Evolutionary conservation across 2,329 filamentous ascomycete species (phyloP).

Genomic region (Didymella exigua): DNA sequence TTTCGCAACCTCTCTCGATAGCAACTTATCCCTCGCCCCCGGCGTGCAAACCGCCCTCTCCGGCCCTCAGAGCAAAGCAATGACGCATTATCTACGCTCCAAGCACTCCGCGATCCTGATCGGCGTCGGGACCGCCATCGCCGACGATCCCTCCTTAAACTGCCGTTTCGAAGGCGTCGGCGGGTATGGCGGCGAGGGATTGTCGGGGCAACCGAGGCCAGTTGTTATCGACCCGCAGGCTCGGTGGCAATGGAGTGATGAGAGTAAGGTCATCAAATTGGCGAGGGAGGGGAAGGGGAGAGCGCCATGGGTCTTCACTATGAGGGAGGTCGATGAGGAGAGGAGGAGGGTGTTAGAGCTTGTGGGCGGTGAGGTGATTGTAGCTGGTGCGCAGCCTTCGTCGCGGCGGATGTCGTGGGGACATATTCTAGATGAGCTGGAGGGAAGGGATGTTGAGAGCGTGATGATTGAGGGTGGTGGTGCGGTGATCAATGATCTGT

Average conservation of each 20-base stretch:
- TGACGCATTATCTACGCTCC: conserved; percentile 90
- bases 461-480: conserved; percentile 94
- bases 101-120: conserved; percentile 84
- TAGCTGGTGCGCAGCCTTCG: background rate
- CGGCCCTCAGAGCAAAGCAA: conserved; percentile 80
- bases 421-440: conserved; percentile 65
- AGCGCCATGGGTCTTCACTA: conserved; percentile 71
- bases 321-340: conserved; percentile 18
- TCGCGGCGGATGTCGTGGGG: conserved; percentile 57
- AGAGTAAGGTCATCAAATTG: conserved; percentile 69
- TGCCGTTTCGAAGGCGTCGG: conserved; percentile 70
- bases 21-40: conserved; percentile 74
- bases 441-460: conserved; percentile 68
- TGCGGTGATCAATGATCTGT: conserved; percentile 77
- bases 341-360: conserved; percentile 42
- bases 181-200: conserved; percentile 60
- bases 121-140: conserved; percentile 80
- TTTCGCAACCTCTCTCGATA: conserved; percentile 89
- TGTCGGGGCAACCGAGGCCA: conserved; percentile 73
- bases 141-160: conserved; percentile 85
- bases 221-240: conserved; percentile 79
- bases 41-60: conserved; percentile 84
- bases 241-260: conserved; percentile 69
- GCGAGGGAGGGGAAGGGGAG: conserved; percentile 69
- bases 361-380: conserved; percentile 37